Conservation (phyloP, 2,329 filamentous ascomycete species). For the Penicillium verrucosum region DNA sequence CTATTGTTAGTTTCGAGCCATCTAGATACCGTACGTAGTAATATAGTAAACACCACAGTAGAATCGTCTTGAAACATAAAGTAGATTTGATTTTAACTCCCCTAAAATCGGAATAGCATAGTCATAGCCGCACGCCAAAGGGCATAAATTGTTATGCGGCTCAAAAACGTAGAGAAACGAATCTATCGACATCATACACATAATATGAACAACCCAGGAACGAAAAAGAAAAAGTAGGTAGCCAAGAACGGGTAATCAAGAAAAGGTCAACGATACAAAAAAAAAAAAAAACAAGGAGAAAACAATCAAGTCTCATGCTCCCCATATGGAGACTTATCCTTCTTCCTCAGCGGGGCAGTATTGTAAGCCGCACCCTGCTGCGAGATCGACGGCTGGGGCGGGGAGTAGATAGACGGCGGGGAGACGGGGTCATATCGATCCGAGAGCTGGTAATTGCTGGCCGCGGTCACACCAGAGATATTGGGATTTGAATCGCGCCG, state of each 20-base stretch:
- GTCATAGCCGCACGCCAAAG: background rate
- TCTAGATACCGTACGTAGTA: background rate
- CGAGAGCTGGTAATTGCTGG: constrained; percentile 16
- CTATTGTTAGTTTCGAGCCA: background rate
- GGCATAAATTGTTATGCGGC: background rate
- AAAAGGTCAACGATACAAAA: background rate
- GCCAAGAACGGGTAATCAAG: background rate
- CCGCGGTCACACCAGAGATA: constrained; percentile 59
- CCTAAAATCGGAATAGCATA: background rate
- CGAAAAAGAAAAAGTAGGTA: background rate
- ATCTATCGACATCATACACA: background rate
- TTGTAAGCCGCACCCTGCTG: background rate
- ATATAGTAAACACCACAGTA: too few species aligned
- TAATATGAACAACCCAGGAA: constrained; percentile 4
- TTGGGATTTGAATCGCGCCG: constrained; percentile 58
- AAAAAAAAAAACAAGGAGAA: background rate
- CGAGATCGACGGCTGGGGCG: constrained; percentile 42
- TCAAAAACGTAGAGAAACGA: background rate
- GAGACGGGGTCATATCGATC: constrained; percentile 67
- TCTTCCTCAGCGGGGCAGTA: constrained; percentile 1
- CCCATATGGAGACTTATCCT: constrained; percentile 6
- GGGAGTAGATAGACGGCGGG: constrained; percentile 70
- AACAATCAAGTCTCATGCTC: background rate
- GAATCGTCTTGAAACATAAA: background rate
- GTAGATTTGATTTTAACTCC: background rate